Conservation (phyloP, 345 rosid genomes). For the Garcia nutans region DNA sequence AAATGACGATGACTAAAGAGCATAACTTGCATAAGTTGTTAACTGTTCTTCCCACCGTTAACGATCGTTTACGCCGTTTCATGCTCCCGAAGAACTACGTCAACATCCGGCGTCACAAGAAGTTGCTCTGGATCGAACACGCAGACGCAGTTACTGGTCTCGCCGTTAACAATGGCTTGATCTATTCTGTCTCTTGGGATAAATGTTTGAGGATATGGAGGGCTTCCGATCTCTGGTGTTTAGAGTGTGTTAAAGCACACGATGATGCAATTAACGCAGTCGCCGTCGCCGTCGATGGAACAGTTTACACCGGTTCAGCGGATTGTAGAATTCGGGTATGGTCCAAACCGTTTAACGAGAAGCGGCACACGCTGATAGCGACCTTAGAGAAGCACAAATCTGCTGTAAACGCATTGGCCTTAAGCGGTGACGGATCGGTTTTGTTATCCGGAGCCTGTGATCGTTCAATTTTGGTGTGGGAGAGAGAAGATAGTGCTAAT, state of each 20-base stretch:
- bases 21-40: conserved; percentile 51
- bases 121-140: conserved; percentile 79
- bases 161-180: conserved; percentile 50
- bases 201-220: conserved; percentile 79
- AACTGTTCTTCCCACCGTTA: conserved; percentile 65
- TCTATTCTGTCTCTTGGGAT: conserved; percentile 93
- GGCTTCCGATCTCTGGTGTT: conserved; percentile 60
- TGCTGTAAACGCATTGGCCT: conserved; percentile 78
- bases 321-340: conserved; percentile 80
- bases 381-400: conserved; percentile 84
- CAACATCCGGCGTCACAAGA: conserved; percentile 67
- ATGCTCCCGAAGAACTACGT: conserved; percentile 79
- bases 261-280: conserved; percentile 86
- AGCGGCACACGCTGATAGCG: conserved; percentile 53
- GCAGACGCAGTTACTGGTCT: conserved; percentile 88
- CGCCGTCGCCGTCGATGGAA: conserved; percentile 60
- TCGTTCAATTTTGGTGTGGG: conserved; percentile 94
- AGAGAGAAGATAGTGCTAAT: conserved; percentile 68
- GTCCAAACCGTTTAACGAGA: conserved; percentile 49
- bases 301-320: conserved; percentile 85
- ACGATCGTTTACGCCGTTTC: conserved; percentile 75
- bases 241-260: conserved; percentile 73
- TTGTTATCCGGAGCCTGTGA: conserved; percentile 92
- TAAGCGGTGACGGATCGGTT: conserved; percentile 69
- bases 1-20: conserved; percentile 35